These are phyloP conservation scores for Opeltia flavorubescens DNA, from an alignment of 495 filamentous ascomycete species.

Conservation along the genomic window DNA sequence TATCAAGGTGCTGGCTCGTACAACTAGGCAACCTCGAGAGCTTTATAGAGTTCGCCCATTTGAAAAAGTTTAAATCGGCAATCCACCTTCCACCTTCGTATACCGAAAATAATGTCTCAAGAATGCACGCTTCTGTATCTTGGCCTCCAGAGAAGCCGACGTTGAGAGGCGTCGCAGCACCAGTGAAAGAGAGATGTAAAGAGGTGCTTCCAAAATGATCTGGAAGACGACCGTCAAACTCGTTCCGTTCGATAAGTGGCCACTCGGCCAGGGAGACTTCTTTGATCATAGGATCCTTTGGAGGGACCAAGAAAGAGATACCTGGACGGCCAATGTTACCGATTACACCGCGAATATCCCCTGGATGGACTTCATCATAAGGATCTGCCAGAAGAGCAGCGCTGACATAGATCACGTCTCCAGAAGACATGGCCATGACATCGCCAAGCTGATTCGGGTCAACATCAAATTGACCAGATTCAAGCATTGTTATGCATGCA, in stretches of 20 bases:
- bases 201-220: slow-evolving; percentile 22
- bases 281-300: slow-evolving; percentile 10
- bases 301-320: slow-evolving; percentile 20
- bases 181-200: slow-evolving; percentile 29
- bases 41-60: neutral
- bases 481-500: slow-evolving; percentile 21
- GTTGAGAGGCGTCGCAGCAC: slow-evolving; percentile 16
- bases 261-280: slow-evolving; percentile 8
- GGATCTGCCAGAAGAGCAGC: slow-evolving; percentile 20
- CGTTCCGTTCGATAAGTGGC: slow-evolving; percentile 15
- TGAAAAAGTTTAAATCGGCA: slow-evolving; percentile 23
- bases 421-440: slow-evolving; percentile 20
- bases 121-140: slow-evolving; percentile 16
- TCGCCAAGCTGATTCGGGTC: slow-evolving; percentile 11
- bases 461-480: slow-evolving; percentile 17
- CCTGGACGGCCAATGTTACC: slow-evolving; percentile 25
- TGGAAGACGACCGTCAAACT: slow-evolving; percentile 19
- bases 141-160: slow-evolving; percentile 8
- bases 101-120: slow-evolving; percentile 22
- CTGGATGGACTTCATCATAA: neutral
- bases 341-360: slow-evolving; percentile 13
- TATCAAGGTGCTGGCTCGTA: neutral
- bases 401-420: slow-evolving; percentile 22
- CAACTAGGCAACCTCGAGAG: neutral
- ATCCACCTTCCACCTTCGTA: slow-evolving; percentile 24